Evolutionary conservation across 371 early-diverging fungal species (phyloP), one percentile per base, ranked within the genome.

Genomic region (Thermomucor indicae-seudaticae): DNA sequence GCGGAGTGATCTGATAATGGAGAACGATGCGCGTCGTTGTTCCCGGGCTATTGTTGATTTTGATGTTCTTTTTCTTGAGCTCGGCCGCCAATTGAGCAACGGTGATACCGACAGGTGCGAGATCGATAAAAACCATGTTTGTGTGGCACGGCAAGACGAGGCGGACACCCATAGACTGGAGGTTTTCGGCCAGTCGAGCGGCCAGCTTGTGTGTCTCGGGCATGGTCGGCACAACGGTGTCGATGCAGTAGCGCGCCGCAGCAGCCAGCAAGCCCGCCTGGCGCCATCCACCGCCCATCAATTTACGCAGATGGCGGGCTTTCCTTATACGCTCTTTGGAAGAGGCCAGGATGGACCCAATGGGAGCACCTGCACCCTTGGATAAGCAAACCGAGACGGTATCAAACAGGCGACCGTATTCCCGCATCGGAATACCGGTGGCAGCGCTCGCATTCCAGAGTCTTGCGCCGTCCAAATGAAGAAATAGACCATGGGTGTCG

Each of bases 281-380:
- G 22, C 93, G 75, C 94, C 91, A 90, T n/a, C 91, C 95, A 43
- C 95, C 96, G 40, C 96, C 96, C 68, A 89, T 89, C 54, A 91
- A 51, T 62, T 94, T 91, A 37, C 96, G 78, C 51, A 90, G 82
- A 55, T 92, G 92, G 10, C 86, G 70, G 3, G 95, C 94, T 45
- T 78, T 81, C 35, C 77, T 78, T 39, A 95, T 88, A 25, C 83
- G 64, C 10, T 65, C 60, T 12, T 67, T 49, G 8, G 65, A 47
- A 20, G 82, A 93, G 4, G 90, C 84, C 23, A 96, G 58, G 10
- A 92, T 74, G 19, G 91, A 88, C 0, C 96, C 96, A 32, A 96
- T 82, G 5, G 96, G 96, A 6, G 95, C 93, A 23, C 96, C 95
- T 10, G 70, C 75, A 40, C 89, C 88, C 54, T 96, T 96, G 7